phyloP scores from a whole-genome alignment of 768 basidiomycete genomes.

The Boletus edulis region DNA sequence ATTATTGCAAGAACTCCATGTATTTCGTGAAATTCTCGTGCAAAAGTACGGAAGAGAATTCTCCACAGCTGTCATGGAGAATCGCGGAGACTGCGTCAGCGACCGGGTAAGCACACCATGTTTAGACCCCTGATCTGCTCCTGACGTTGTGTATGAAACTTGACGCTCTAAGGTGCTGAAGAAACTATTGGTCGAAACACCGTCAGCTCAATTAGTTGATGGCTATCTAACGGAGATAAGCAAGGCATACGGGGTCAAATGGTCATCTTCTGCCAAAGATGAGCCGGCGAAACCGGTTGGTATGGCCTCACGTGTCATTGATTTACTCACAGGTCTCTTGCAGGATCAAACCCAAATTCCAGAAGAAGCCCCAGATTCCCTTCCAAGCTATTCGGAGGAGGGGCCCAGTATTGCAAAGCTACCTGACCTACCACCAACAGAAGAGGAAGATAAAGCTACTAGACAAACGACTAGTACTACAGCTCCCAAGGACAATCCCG shows the following conservation, averaged over 20 bases:
- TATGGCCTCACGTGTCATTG: not conserved
- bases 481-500: conserved; percentile 26
- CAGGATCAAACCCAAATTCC: conserved; percentile 7
- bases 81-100: conserved; percentile 75
- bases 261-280: conserved; percentile 45
- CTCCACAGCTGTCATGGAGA: conserved; percentile 82
- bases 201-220: conserved; percentile 73
- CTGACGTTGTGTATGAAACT: conserved; percentile 2
- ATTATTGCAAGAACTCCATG: conserved; percentile 66
- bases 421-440: conserved; percentile 50
- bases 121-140: not conserved
- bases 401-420: conserved; percentile 35
- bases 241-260: conserved; percentile 77
- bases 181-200: conserved; percentile 71
- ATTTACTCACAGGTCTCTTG: conserved; percentile 3
- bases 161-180: conserved; percentile 55
- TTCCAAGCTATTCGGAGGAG: conserved; percentile 30
- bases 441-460: conserved; percentile 37
- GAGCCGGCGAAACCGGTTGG: conserved; percentile 42
- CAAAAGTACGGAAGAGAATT: conserved; percentile 95
- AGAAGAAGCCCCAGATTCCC: conserved; percentile 15
- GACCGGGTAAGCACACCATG: conserved; percentile 59
- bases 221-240: conserved; percentile 89
- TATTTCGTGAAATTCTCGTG: conserved; percentile 91
- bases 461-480: conserved; percentile 3